A percentile compares a stretch with the other conserved stretches of the same genome.
Conservation (phyloP, 495 filamentous ascomycete genomes). For the Podospora comata region DNA sequence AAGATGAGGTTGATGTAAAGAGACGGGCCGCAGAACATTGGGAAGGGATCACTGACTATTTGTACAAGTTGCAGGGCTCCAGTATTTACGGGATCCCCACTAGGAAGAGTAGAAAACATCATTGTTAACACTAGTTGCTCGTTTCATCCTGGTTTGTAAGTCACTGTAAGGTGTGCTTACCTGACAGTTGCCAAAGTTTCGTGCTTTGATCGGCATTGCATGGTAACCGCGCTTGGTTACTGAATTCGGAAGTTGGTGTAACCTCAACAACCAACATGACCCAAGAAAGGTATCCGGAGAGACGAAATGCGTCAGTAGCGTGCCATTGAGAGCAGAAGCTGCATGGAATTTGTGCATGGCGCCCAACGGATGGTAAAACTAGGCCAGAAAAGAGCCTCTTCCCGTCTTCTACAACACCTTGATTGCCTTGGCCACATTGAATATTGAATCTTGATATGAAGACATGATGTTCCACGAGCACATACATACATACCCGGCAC, state of each 20-base stretch:
- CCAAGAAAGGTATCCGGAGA: not conserved
- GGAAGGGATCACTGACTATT: not conserved
- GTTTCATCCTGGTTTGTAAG: not conserved
- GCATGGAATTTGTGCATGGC: not conserved
- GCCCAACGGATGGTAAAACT: not conserved
- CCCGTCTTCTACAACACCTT: not conserved
- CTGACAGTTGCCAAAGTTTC: not conserved
- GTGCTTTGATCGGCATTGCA: not conserved
- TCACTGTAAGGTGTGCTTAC: not conserved
- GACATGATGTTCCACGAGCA: too few relatives aligned
- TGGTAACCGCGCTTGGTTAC: not conserved
- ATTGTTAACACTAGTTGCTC: not conserved
- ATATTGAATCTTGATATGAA: not conserved
- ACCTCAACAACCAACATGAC: not conserved
- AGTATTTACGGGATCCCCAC: not conserved
- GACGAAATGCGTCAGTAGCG: not conserved
- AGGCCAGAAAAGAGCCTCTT: not conserved
- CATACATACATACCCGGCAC: too few relatives aligned
- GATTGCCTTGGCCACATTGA: not conserved
- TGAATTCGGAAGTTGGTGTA: not conserved
- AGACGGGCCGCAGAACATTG: too few relatives aligned
- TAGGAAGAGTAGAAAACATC: not conserved
- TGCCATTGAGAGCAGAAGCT: not conserved
- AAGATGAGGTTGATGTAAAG: too few relatives aligned
- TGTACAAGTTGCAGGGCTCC: not conserved